Evolutionary conservation across 1,139 yeast genomes (phyloP).

Genomic region (Blastobotrys apis): DNA sequence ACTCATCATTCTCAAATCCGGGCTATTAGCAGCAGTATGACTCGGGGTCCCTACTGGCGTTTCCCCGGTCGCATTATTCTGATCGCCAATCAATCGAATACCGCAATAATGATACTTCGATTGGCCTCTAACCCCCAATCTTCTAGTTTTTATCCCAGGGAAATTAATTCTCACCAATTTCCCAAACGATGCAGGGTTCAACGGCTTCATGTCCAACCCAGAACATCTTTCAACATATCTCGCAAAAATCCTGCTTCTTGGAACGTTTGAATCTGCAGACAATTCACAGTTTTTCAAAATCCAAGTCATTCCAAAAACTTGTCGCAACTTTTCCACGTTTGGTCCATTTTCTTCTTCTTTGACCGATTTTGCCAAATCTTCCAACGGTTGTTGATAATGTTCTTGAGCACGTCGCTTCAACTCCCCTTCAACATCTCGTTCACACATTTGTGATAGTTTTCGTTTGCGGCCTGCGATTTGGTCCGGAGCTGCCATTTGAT

Average conservation of each 20-base stretch:
- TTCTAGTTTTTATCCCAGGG: conserved; percentile 73
- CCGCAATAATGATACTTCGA: conserved; percentile 93
- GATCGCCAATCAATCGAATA: conserved; percentile 55
- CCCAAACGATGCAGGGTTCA: conserved; percentile 86
- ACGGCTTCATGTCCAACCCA: conserved; percentile 58
- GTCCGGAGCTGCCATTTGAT: background rate
- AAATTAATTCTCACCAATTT: conserved; percentile 69
- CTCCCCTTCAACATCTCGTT: conserved; percentile 46
- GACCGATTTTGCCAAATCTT: conserved; percentile 49
- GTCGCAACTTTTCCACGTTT: conserved; percentile 61
- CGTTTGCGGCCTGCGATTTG: conserved; percentile 15
- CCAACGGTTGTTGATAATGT: conserved; percentile 43
- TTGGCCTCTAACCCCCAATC: conserved; percentile 86
- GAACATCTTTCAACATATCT: conserved; percentile 74
- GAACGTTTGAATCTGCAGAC: conserved; percentile 68
- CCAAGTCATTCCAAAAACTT: conserved; percentile 80
- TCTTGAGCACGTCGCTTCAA: conserved; percentile 48
- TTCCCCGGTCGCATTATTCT: conserved; percentile 26
- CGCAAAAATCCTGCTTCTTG: conserved; percentile 77
- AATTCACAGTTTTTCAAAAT: conserved; percentile 64
- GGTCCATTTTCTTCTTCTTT: conserved; percentile 43
- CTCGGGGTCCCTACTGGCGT: conserved; percentile 32
- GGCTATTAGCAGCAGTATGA: conserved; percentile 22
- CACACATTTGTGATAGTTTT: conserved; percentile 13
- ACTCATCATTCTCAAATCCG: conserved; percentile 15